phyloP scores from a whole-genome alignment of 768 basidiomycete species.

The Chlorophyllum brunneum region DNA sequence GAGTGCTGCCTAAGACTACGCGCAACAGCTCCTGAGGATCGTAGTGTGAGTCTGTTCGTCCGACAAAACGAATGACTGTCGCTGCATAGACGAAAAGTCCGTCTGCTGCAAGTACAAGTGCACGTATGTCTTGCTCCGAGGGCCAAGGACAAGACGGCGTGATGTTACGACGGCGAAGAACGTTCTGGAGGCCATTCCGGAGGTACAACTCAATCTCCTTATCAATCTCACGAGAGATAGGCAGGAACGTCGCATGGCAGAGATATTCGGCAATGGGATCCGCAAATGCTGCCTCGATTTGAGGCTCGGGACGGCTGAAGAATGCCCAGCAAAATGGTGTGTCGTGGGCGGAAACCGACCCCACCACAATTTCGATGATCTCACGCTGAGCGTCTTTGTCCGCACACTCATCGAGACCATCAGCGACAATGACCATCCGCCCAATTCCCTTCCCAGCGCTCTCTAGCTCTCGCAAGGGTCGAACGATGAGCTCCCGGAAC shows the following conservation, averaged over 20 bases:
- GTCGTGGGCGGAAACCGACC: neutral
- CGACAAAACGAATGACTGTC: slow-evolving; percentile 24
- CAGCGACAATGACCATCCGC: neutral
- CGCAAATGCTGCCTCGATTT: neutral
- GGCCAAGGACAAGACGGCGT: slow-evolving; percentile 12
- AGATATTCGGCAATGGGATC: neutral
- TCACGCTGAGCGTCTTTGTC: neutral
- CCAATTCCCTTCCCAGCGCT: neutral
- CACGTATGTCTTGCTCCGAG: slow-evolving; percentile 2
- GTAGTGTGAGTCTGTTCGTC: neutral
- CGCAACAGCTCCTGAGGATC: slow-evolving; percentile 13
- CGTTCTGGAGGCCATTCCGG: neutral
- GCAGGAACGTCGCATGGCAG: neutral
- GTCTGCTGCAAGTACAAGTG: slow-evolving; percentile 17
- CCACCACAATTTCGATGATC: slow-evolving; percentile 1
- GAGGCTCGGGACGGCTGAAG: slow-evolving; percentile 1
- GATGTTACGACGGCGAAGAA: neutral
- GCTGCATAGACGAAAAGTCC: slow-evolving; percentile 25
- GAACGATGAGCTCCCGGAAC: neutral
- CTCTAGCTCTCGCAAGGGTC: neutral
- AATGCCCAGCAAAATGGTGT: slow-evolving; percentile 1
- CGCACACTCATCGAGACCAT: slow-evolving; percentile 6
- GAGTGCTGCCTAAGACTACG: slow-evolving; percentile 9
- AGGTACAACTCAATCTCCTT: slow-evolving; percentile 11
- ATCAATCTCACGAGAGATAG: neutral